These are phyloP conservation scores for Dioscorea alata DNA, from an alignment of 106 monocot species.

Conservation along the genomic window DNA sequence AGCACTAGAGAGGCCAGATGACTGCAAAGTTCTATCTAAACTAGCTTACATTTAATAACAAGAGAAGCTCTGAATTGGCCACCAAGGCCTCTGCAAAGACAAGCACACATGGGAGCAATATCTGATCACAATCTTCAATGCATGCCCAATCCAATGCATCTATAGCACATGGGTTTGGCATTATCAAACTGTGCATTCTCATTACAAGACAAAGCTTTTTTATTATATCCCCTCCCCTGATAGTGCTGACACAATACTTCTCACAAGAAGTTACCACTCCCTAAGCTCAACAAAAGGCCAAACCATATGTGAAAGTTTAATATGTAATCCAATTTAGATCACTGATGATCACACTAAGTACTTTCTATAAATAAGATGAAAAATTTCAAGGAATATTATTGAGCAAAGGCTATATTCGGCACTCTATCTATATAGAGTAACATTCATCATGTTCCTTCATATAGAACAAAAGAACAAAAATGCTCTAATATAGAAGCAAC, in stretches of 20 bases:
- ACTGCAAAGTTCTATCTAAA: too few relatives aligned
- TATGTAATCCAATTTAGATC: background rate
- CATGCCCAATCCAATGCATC: background rate
- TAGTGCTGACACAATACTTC: too few relatives aligned
- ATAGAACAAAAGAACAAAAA: background rate
- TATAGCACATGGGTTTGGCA: slow-evolving; percentile 27
- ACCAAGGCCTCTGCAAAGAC: too few relatives aligned
- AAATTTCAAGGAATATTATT: background rate
- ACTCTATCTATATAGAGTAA: too few relatives aligned
- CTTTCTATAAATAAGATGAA: background rate
- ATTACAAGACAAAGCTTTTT: slow-evolving; percentile 4
- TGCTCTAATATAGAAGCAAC: background rate
- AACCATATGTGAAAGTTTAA: too few relatives aligned
- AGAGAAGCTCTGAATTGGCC: too few relatives aligned
- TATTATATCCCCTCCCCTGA: too few relatives aligned
- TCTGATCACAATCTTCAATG: slow-evolving; percentile 11
- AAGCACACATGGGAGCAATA: background rate
- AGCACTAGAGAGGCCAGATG: too few relatives aligned
- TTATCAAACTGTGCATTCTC: slow-evolving; percentile 9
- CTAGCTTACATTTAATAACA: too few relatives aligned
- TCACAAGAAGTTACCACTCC: too few relatives aligned
- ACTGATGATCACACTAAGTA: too few relatives aligned
- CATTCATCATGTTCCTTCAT: background rate
- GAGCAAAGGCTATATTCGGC: background rate
- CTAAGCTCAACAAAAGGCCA: too few relatives aligned